phyloP scores from a whole-genome alignment of 306 rosid species.

The Vicia villosa region DNA sequence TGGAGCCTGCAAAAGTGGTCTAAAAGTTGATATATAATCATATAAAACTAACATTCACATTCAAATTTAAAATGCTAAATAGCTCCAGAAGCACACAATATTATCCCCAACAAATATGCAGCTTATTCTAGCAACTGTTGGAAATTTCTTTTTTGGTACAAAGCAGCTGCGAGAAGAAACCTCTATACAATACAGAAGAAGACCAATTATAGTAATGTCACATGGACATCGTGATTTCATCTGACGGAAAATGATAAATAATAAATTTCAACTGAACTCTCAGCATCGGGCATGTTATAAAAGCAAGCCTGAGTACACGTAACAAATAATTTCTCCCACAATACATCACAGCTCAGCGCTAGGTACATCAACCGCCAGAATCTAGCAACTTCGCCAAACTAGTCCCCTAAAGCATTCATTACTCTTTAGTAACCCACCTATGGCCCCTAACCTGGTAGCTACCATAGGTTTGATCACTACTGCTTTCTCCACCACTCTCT shows the following conservation, averaged over 20 bases:
- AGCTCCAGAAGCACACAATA: conserved; percentile 21
- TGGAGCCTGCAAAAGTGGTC: neutral
- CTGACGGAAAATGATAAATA: conserved; percentile 24
- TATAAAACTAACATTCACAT: conserved; percentile 14
- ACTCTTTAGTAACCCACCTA: conserved; percentile 94
- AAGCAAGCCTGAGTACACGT: conserved; percentile 25
- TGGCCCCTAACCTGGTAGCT: conserved; percentile 79
- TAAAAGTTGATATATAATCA: neutral
- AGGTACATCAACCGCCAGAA: conserved; percentile 20
- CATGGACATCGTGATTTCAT: conserved; percentile 32
- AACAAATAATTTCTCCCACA: conserved; percentile 29
- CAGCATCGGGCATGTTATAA: conserved; percentile 29
- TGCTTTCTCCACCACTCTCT: conserved; percentile 97
- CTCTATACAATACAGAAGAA: conserved; percentile 42
- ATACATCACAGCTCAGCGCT: conserved; percentile 32
- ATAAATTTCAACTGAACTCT: conserved; percentile 21
- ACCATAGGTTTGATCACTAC: conserved; percentile 80
- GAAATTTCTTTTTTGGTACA: conserved; percentile 21
- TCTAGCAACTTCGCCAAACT: conserved; percentile 23
- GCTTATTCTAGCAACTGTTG: conserved; percentile 34
- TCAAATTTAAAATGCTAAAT: conserved; percentile 19
- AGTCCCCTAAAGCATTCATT: conserved; percentile 38
- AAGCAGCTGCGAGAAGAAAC: conserved; percentile 35
- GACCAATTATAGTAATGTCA: conserved; percentile 28
- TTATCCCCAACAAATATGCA: conserved; percentile 22